phyloP scores from a whole-genome alignment of 176 grass and related monocot genomes.

The barley (Hordeum vulgare) region DNA sequence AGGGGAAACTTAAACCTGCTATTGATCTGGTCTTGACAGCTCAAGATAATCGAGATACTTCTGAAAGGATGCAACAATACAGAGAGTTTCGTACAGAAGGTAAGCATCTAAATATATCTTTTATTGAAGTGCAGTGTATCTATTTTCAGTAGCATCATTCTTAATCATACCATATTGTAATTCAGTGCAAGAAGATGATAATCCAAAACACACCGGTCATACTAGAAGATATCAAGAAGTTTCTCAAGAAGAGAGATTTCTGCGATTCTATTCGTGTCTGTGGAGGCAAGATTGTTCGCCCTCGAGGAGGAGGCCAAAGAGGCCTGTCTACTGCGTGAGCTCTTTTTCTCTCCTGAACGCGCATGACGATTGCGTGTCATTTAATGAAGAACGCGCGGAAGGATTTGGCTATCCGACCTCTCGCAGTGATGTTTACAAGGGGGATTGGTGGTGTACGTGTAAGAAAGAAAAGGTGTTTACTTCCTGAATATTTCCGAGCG shows the following conservation, averaged over 20 bases:
- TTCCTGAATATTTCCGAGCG: background rate
- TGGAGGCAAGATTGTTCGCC: background rate
- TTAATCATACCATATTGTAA: background rate
- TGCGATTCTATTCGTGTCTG: constrained; percentile 60
- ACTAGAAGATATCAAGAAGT: constrained; percentile 44
- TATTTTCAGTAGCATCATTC: background rate
- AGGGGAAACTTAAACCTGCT: background rate
- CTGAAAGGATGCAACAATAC: constrained; percentile 66
- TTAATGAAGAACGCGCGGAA: no score
- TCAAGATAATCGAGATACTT: constrained; percentile 56
- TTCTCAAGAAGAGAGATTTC: constrained; percentile 45
- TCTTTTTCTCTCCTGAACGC: no score
- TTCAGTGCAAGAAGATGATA: constrained; percentile 72
- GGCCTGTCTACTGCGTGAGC: background rate
- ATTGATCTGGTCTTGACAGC: constrained; percentile 33
- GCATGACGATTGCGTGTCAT: no score
- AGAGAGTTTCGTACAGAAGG: constrained; percentile 58
- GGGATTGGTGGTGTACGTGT: background rate
- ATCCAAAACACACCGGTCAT: constrained; percentile 46
- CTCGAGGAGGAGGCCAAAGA: background rate
- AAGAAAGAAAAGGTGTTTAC: background rate
- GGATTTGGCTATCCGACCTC: no score
- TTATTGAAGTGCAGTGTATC: background rate
- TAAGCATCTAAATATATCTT: constrained; percentile 4
- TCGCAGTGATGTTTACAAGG: background rate